Percentiles rank a stretch among this genome's conserved stretches.
phyloP scores from a whole-genome alignment of 176 grass and related monocot species.

The Zea mays region Zm-B73-REFERENCE-NAM-5.0 NC_050102.1:175282501-175283000 shows the following conservation, averaged over 20 bases:
- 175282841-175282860: background rate
- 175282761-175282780: background rate
- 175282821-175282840: background rate
- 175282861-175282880: background rate
- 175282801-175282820: too few relatives aligned
- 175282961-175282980: conserved; percentile 9
- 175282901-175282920: conserved; percentile 12
- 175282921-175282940: background rate
- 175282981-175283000: too few relatives aligned
- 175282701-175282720: background rate
- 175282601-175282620: background rate
- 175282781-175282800: background rate
- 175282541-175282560: background rate
- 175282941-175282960: conserved; percentile 8
- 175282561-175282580: background rate
- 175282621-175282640: background rate
- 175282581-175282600: background rate
- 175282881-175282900: background rate
- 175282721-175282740: background rate
- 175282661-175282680: background rate
- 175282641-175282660: background rate
- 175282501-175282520: background rate
- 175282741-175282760: background rate
- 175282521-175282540: background rate
- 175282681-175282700: background rate